These are phyloP conservation scores for Phytophthora vignae DNA, from an alignment of 352 stramenopile species.

Conservation along the genomic window DNA sequence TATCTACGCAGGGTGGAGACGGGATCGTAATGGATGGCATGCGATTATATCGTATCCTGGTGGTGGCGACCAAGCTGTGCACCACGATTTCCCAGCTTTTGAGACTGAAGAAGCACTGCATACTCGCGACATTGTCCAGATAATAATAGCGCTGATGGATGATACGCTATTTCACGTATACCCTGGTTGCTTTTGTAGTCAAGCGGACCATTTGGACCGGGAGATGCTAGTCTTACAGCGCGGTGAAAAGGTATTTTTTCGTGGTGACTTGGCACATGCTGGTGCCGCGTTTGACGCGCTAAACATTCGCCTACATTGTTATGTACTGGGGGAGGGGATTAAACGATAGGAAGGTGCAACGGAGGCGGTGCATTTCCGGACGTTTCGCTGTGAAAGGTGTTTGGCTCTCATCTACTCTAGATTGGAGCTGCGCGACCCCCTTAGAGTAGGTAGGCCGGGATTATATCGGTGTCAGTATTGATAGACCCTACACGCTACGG, in stretches of 20 bases:
- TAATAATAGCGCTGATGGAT: background rate
- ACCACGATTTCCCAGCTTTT: background rate
- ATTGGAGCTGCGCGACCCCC: background rate
- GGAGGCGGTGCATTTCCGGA: background rate
- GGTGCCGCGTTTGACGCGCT: background rate
- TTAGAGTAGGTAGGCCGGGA: too few species aligned
- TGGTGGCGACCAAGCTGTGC: background rate
- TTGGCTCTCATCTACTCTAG: background rate
- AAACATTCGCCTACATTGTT: background rate
- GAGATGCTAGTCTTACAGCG: background rate
- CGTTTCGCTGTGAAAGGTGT: background rate
- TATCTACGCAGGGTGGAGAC: background rate
- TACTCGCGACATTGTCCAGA: background rate
- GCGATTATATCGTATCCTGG: background rate
- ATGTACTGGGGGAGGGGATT: background rate
- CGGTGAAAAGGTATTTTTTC: background rate
- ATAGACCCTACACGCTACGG: too few species aligned
- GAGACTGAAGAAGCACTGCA: background rate
- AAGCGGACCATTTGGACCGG: background rate
- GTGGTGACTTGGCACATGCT: background rate
- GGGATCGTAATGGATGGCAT: background rate
- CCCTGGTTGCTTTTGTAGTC: background rate
- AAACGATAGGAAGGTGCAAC: background rate
- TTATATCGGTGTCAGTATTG: too few species aligned
- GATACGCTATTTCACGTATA: background rate